These are phyloP conservation scores for Termitomyces sp. DNA, from an alignment of 768 basidiomycete genomes.

Conservation along the genomic window DNA sequence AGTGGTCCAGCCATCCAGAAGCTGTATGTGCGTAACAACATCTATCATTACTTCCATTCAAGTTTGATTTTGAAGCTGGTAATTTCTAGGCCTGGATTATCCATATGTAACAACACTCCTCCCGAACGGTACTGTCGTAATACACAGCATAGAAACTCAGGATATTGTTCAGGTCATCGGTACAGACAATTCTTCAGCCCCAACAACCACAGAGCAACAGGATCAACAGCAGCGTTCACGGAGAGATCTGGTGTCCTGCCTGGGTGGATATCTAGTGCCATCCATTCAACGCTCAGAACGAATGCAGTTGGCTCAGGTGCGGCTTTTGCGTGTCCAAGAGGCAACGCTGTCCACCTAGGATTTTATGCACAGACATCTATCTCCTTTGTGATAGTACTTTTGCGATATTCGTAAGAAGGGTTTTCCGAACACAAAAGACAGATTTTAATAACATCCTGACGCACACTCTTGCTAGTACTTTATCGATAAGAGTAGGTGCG, in stretches of 20 bases:
- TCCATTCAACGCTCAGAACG: constrained; percentile 43
- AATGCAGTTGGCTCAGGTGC: constrained; percentile 36
- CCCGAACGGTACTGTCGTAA: constrained; percentile 70
- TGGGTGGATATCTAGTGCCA: constrained; percentile 43
- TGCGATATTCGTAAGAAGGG: neutral
- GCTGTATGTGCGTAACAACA: constrained; percentile 55
- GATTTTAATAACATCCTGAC: neutral
- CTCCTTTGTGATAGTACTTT: neutral
- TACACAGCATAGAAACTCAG: constrained; percentile 78
- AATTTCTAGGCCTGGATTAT: constrained; percentile 62
- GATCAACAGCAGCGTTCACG: constrained; percentile 20
- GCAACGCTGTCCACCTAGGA: neutral
- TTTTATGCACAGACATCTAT: neutral
- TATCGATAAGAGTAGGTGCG: no score
- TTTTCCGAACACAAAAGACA: neutral
- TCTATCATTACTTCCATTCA: neutral
- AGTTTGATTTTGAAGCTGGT: neutral
- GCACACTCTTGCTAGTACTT: neutral
- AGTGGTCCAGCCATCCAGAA: constrained; percentile 78
- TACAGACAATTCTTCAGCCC: constrained; percentile 24
- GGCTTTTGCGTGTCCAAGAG: constrained; percentile 13
- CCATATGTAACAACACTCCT: constrained; percentile 78
- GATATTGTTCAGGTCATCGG: constrained; percentile 63
- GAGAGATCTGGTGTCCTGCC: constrained; percentile 30
- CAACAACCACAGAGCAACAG: constrained; percentile 10